Evolutionary conservation across 1,284 basidiomycete genomes (phyloP).

Genomic region (Ustilago lituana): DNA sequence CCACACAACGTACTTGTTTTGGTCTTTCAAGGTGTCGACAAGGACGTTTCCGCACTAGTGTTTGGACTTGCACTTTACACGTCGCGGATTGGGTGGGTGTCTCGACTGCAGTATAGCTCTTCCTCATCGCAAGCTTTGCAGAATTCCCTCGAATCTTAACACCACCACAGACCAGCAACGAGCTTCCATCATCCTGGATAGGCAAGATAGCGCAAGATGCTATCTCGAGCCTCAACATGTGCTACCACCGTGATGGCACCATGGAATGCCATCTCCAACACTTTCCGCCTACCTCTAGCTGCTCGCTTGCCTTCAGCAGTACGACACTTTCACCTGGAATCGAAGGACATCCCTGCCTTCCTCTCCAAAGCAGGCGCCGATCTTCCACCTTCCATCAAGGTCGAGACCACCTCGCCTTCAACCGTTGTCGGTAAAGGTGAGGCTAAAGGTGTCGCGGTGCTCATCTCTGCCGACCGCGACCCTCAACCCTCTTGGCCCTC

Average conservation of each 20-base stretch:
- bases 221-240: constrained; percentile 4
- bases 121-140: no score
- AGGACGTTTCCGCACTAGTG: no score
- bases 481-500: constrained; percentile 27
- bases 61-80: no score
- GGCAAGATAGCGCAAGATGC: no score
- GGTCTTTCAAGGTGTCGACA: constrained; percentile 1
- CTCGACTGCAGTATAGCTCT: no score
- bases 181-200: no score
- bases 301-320: neutral
- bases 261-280: neutral
- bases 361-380: constrained; percentile 17
- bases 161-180: no score
- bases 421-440: neutral
- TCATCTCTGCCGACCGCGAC: constrained; percentile 46
- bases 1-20: no score
- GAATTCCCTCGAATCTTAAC: no score
- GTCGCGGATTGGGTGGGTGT: no score
- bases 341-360: constrained; percentile 34
- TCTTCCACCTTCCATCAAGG: constrained; percentile 1
- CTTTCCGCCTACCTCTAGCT: neutral
- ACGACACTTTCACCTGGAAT: constrained; percentile 38
- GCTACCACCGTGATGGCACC: neutral
- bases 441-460: constrained; percentile 45
- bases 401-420: constrained; percentile 2